Percentiles rank a stretch among this genome's conserved stretches.
phyloP scores from a whole-genome alignment of 208 protist genomes.

The Polymyxa betae region DNA sequence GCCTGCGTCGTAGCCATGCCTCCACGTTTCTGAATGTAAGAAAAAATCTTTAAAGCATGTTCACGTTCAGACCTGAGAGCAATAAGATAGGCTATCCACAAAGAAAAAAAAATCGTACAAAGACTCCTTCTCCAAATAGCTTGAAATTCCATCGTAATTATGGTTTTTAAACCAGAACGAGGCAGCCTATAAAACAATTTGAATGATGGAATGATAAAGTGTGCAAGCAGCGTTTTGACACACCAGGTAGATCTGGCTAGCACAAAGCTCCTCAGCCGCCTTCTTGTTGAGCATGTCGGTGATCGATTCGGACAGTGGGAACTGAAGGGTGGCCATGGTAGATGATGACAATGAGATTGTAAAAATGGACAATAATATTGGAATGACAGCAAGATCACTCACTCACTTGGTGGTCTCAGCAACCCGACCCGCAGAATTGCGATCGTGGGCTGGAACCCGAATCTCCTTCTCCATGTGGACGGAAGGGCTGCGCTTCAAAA shows the following conservation, averaged over 20 bases:
- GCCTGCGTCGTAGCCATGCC: background rate
- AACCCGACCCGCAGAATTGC: background rate
- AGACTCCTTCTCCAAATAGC: background rate
- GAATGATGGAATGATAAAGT: background rate
- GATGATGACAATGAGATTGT: background rate
- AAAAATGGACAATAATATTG: background rate
- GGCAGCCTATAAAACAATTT: background rate
- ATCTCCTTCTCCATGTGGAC: no score
- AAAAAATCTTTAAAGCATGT: constrained; percentile 45
- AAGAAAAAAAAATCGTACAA: background rate
- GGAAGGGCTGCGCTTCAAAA: no score
- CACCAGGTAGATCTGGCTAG: background rate
- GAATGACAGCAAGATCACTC: background rate
- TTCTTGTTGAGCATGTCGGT: background rate
- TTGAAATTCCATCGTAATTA: constrained; percentile 1
- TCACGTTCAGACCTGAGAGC: background rate
- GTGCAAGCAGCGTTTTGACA: background rate
- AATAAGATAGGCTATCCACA: background rate
- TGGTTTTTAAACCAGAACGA: constrained; percentile 51
- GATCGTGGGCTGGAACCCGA: background rate
- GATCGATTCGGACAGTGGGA: background rate
- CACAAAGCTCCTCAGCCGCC: background rate
- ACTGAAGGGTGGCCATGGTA: background rate
- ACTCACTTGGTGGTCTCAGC: background rate
- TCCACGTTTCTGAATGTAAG: constrained; percentile 49